Percentiles rank a stretch among this genome's conserved stretches.
phyloP scores from a whole-genome alignment of 106 monocot genomes.

The Platanthera guangdongensis region DNA sequence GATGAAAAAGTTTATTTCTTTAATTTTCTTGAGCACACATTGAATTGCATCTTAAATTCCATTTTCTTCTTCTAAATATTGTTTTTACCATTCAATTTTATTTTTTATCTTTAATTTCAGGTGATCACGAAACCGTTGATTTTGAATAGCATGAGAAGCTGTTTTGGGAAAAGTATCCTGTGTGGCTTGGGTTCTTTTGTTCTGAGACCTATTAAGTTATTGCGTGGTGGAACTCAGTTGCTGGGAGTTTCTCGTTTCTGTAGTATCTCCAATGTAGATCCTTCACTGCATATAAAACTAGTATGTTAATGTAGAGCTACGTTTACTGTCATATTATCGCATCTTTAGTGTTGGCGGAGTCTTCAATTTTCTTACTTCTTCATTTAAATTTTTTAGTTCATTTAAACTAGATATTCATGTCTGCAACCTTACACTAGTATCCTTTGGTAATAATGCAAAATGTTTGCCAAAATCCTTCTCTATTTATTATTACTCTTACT shows the following conservation, averaged over 20 bases:
- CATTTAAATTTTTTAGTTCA: neutral
- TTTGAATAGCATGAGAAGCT: conserved; percentile 1
- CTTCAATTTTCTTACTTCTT: neutral
- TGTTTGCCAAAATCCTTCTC: neutral
- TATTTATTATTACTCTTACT: neutral
- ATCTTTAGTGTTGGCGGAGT: neutral
- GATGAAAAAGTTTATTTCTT: neutral
- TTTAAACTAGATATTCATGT: neutral
- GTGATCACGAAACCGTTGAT: too few species aligned
- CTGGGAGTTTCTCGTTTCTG: conserved; percentile 43
- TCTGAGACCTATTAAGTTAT: conserved; percentile 41
- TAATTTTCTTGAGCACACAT: neutral
- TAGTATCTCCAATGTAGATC: conserved; percentile 36
- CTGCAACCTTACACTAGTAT: neutral
- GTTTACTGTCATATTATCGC: neutral
- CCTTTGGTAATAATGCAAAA: neutral
- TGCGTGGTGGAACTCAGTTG: conserved; percentile 32
- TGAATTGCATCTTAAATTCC: neutral
- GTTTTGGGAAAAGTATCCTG: conserved; percentile 43
- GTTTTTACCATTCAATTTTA: neutral
- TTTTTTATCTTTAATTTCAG: neutral
- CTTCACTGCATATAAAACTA: conserved; percentile 67
- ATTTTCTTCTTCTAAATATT: neutral
- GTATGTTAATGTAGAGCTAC: conserved; percentile 16
- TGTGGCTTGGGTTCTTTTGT: conserved; percentile 45